Base-by-base conservation (phyloP, 2,329 filamentous ascomycete species). In the Penicillium sp. region DNA sequence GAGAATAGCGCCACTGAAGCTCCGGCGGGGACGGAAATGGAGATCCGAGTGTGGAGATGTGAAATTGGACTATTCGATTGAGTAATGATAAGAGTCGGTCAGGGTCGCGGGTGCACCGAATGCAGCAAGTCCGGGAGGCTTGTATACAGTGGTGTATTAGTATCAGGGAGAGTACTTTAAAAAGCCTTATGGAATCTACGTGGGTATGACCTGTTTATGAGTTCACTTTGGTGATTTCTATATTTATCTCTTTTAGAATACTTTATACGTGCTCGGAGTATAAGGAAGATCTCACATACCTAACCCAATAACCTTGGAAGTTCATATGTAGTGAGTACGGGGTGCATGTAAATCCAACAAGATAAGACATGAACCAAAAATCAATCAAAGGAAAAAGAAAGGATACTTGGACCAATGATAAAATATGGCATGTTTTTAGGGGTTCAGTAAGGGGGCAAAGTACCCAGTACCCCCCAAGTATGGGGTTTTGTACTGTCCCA, bases 21-120 rank as follows among this genome's bases (percentile, higher is more conserved):
- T 55, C 49, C 42, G 42, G 55, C 57, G 54, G 54, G 49, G 55
- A 60, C 56, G 56, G 52, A 52, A 57, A 48, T 23, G 44, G 27
- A 59, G 56, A 59, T 60, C 56, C 55, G 58, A 46, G 48, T 42
- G 53, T 42, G 49, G 49, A 43, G n/a, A n/a, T n/a, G 40, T 33
- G 31, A 47, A 25, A 55, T 58, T 57, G 51, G 51, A 56, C 52
- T 49, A 60, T 56, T 55, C 42, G 14, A 60, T 60, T 59, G 58
- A 60, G 58, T 58, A 55, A 58, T 53, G 54, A 56, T 46, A 55
- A 64, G 49, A 58, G 40, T 62, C 59, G 59, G 60, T 60, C 57
- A 60, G 20, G 15, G 45, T 27, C 11, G 23, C 57, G 56, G 54
- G 44, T 60, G 49, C 26, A 4, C 57, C 57, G 22, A 49, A 58